Conservation (phyloP, 345 rosid genomes). For the Salix udensis region DNA sequence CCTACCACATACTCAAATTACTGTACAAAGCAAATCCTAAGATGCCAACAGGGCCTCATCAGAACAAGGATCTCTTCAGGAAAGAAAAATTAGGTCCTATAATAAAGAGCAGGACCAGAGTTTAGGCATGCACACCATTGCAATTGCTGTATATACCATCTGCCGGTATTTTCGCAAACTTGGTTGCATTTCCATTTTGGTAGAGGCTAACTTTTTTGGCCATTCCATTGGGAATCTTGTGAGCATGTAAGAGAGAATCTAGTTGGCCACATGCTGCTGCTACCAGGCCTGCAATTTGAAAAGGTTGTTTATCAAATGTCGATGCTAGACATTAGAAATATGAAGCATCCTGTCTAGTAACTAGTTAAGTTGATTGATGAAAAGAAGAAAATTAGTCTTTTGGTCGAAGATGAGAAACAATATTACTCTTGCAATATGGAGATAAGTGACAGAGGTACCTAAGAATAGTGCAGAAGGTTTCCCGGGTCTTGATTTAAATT, state of each 20-base stretch:
- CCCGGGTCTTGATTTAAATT: conserved; percentile 91
- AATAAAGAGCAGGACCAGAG: not conserved
- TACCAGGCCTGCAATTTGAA: conserved; percentile 57
- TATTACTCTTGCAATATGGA: not conserved
- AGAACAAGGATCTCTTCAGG: not conserved
- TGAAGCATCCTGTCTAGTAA: not conserved
- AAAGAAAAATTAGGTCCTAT: not conserved
- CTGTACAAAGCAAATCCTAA: conserved; percentile 18
- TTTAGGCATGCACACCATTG: conserved; percentile 59
- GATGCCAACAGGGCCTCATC: not conserved
- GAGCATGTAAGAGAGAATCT: conserved; percentile 40
- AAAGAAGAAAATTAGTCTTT: not conserved
- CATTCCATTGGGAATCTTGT: conserved; percentile 32
- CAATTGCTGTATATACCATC: conserved; percentile 52
- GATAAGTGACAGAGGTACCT: conserved; percentile 41
- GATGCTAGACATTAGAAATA: not conserved
- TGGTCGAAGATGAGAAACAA: not conserved
- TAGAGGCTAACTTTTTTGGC: conserved; percentile 34
- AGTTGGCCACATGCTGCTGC: conserved; percentile 75
- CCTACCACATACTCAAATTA: conserved; percentile 11
- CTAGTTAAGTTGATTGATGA: not conserved
- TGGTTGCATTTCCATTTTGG: conserved; percentile 45
- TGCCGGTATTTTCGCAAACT: conserved; percentile 41
- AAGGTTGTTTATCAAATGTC: not conserved
- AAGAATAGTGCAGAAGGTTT: conserved; percentile 80